Percentiles rank a stretch among this genome's conserved stretches.
Conservation (phyloP, 2,329 filamentous ascomycete species). For the Teratosphaeria gauchensis region DNA sequence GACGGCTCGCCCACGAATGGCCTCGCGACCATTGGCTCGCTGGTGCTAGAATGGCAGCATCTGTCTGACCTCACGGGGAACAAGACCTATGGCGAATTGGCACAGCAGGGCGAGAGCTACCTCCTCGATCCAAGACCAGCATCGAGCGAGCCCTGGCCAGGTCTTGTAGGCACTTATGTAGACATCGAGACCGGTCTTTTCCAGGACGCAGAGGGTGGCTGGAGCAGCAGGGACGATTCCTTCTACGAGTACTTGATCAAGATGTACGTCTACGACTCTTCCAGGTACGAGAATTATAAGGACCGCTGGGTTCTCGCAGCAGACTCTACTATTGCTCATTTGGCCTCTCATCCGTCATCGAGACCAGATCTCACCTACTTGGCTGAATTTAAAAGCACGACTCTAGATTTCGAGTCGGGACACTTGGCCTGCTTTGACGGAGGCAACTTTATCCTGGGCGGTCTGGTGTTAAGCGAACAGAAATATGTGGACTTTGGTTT, state of each 20-base stretch:
- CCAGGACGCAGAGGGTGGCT: not conserved
- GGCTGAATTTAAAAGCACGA: not conserved
- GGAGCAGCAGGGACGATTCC: not conserved
- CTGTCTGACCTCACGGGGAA: constrained; percentile 1
- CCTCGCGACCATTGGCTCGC: not conserved
- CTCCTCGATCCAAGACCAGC: not conserved
- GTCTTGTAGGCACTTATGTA: not conserved
- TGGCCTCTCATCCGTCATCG: not conserved
- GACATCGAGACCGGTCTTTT: not conserved
- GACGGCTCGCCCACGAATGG: not conserved
- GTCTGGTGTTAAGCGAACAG: not conserved
- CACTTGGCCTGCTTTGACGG: not conserved
- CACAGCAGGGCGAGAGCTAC: not conserved
- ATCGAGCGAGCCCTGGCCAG: not conserved
- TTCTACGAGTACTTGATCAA: constrained; percentile 1
- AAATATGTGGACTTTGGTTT: constrained; percentile 2
- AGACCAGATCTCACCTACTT: constrained; percentile 1
- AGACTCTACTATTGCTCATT: not conserved
- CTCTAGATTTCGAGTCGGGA: not conserved
- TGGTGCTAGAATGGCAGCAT: constrained; percentile 1
- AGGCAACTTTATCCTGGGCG: constrained; percentile 1
- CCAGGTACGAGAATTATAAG: not conserved
- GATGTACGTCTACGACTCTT: constrained; percentile 1
- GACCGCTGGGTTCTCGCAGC: not conserved
- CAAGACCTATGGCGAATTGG: not conserved